Percentiles rank a stretch among this genome's conserved stretches.
Conservation (phyloP, 2,329 filamentous ascomycete genomes). For the Metarhizium rileyi region DNA sequence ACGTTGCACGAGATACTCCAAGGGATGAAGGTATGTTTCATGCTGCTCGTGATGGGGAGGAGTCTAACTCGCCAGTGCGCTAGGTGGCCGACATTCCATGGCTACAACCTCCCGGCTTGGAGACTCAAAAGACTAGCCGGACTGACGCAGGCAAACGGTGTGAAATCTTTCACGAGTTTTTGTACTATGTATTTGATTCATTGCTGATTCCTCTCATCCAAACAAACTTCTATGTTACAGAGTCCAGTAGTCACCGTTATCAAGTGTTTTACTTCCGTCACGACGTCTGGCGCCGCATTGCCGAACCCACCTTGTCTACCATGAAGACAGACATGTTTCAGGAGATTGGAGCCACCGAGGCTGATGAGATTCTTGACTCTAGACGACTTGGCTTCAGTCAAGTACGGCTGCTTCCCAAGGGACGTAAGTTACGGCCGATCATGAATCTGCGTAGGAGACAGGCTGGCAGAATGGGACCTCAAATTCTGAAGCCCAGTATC, state of each 20-base stretch:
- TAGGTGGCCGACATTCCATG: conserved; percentile 62
- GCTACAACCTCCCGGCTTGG: conserved; percentile 50
- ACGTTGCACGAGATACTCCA: conserved; percentile 71
- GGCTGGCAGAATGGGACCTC: conserved; percentile 51
- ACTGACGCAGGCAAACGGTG: conserved; percentile 66
- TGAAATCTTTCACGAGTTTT: conserved; percentile 72
- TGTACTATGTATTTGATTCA: conserved; percentile 92
- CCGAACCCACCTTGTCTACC: conserved; percentile 58
- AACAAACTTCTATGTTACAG: conserved; percentile 88
- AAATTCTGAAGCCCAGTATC: conserved; percentile 38
- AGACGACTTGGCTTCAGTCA: conserved; percentile 66
- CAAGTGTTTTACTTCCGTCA: conserved; percentile 90
- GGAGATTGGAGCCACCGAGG: conserved; percentile 53
- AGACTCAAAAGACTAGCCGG: conserved; percentile 48
- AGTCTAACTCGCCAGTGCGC: background rate
- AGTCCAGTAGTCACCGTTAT: conserved; percentile 72
- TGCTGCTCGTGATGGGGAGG: background rate
- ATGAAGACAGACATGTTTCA: conserved; percentile 71
- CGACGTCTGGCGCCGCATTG: conserved; percentile 74
- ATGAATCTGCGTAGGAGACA: conserved; percentile 69
- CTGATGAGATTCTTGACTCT: conserved; percentile 46
- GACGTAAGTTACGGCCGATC: conserved; percentile 66
- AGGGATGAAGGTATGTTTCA: conserved; percentile 55
- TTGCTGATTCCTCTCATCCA: conserved; percentile 78
- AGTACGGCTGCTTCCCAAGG: conserved; percentile 76